Evolutionary conservation across 805 yeast genomes (phyloP), one percentile per base, ranked within the genome.

Genomic region (Suhomyces canberraensis): DNA sequence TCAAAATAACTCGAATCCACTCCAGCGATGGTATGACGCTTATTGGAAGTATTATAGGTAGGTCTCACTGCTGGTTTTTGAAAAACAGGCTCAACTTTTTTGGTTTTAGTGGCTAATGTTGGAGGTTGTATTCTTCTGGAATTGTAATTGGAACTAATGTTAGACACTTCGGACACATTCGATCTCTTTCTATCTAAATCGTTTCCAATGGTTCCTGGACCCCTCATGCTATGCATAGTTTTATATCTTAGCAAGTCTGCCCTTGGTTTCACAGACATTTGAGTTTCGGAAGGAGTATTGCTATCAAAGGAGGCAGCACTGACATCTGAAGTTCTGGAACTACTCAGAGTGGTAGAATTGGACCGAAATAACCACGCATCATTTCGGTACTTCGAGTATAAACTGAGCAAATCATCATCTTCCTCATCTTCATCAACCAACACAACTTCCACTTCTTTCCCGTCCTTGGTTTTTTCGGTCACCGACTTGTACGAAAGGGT

Each of bases 391-490:
- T 59, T 62, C 4, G 73, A 69, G 42, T 68, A 68, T 31, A 69
- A 59, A 44, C 73, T 67, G 41, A 54, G 57, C 33, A 69, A 56
- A 14, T 61, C 67, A 31, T 58, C 61, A 14, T 61, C 67, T 29
- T 58, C 61, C 4, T 42, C 43, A 8, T 42, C 45, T 4, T 63
- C 68, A 8, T 67, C 73, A 4, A 69, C 72, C 27, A 68, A 45
- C 2, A 69, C 73, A 5, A 69, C 71, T 37, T 69, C 74, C 0
- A 68, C 64, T 11, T 59, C 58, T 38, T 56, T 61, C 3, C 73
- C 74, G 16, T 59, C 60, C 16, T 48, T 58, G 4, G 57, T 53
- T 34, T 50, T 60, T 33, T 69, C 73, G 2, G 65, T 67, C 2
- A 64, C 63, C 1, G 73, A 67, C 40, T 44, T 56, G 42, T 68